phyloP scores from a whole-genome alignment of 345 rosid species.

The Eucalyptus viminalis region DNA sequence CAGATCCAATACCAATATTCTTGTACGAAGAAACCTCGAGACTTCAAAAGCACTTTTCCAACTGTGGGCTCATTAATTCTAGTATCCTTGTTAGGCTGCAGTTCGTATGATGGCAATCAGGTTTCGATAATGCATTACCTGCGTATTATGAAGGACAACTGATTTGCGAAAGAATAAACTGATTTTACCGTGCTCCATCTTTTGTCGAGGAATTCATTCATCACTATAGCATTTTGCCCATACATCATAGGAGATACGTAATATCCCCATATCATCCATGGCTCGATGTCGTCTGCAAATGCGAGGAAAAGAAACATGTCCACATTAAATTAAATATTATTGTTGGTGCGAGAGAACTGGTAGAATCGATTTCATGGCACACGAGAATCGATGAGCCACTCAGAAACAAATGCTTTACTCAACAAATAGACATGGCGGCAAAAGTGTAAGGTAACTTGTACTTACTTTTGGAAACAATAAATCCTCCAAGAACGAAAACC shows the following conservation, averaged over 20 bases:
- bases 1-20: constrained; percentile 73
- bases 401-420: not conserved
- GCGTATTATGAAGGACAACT: not conserved
- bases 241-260: constrained; percentile 82
- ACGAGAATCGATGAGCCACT: not conserved
- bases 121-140: not conserved
- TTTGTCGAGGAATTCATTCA: constrained; percentile 70
- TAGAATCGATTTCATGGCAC: not conserved
- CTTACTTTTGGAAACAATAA: constrained; percentile 61
- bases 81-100: constrained; percentile 35
- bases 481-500: constrained; percentile 68
- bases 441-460: not conserved
- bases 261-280: constrained; percentile 77
- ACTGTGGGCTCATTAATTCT: constrained; percentile 14
- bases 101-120: not conserved
- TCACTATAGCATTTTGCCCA: constrained; percentile 69
- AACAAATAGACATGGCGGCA: not conserved
- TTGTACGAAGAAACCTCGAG: constrained; percentile 51
- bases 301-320: not conserved
- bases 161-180: not conserved
- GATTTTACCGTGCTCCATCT: constrained; percentile 63
- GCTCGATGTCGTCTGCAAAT: constrained; percentile 40
- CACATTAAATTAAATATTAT: not conserved
- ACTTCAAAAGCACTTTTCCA: constrained; percentile 45
- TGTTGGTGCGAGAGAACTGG: not conserved